Evolutionary conservation across 768 basidiomycete species (phyloP).

Genomic region (Trametes gibbosa): DNA sequence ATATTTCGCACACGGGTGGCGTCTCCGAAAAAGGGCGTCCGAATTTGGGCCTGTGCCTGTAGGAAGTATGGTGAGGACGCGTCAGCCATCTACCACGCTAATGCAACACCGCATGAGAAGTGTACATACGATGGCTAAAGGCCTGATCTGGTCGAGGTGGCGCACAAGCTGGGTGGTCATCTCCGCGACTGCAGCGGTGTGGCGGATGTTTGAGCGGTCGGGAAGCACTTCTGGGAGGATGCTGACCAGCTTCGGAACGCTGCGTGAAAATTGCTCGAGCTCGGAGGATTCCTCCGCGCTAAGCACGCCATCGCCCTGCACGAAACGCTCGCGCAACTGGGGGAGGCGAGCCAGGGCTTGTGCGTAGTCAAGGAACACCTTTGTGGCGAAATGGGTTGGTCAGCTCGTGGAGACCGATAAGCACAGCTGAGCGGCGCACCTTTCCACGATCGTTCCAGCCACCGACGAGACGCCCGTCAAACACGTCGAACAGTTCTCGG

Average conservation of each 20-base stretch:
- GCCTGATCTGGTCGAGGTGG: constrained; percentile 57
- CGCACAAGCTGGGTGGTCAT: constrained; percentile 67
- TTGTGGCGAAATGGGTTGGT: not conserved
- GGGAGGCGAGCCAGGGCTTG: constrained; percentile 61
- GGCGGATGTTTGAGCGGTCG: constrained; percentile 56
- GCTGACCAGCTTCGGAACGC: constrained; percentile 62
- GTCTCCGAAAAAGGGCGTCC: constrained; percentile 48
- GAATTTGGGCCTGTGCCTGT: constrained; percentile 43
- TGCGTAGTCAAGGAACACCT: constrained; percentile 75
- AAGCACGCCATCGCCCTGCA: constrained; percentile 38
- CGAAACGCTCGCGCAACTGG: constrained; percentile 45
- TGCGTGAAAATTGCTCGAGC: constrained; percentile 57
- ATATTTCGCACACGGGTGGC: constrained; percentile 61
- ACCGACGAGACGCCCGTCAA: constrained; percentile 57
- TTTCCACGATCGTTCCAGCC: constrained; percentile 86
- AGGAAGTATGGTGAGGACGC: not conserved
- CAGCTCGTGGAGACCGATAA: not conserved
- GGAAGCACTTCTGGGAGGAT: constrained; percentile 67
- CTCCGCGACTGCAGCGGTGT: constrained; percentile 66
- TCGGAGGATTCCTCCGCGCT: constrained; percentile 49
- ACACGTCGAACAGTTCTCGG: constrained; percentile 61
- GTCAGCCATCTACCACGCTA: not conserved
- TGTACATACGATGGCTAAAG: constrained; percentile 55
- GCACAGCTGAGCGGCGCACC: constrained; percentile 38
- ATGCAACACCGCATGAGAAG: not conserved